A percentile compares a stretch with the other conserved stretches of the same genome.
phyloP scores from a whole-genome alignment of 345 rosid species.

The Populus simonii region DNA sequence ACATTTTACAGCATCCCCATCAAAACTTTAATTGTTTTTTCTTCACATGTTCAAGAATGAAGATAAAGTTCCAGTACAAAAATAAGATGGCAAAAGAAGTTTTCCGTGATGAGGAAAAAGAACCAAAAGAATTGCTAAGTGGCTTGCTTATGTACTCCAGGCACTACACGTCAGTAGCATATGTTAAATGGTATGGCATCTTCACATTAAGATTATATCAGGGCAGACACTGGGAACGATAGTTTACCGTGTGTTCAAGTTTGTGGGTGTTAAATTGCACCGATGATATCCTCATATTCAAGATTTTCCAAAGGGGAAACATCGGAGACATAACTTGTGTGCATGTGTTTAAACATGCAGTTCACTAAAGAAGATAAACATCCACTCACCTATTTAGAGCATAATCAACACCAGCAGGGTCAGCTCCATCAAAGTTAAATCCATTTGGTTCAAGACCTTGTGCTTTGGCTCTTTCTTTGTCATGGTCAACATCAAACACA shows the following conservation, averaged over 20 bases:
- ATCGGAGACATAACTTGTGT: background rate
- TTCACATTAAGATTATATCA: background rate
- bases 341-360: background rate
- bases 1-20: background rate
- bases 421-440: slow-evolving; percentile 84
- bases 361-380: background rate
- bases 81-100: background rate
- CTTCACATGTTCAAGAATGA: background rate
- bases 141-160: background rate
- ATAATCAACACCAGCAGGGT: slow-evolving; percentile 72
- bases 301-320: background rate
- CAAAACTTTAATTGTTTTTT: background rate
- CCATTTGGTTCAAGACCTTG: slow-evolving; percentile 92
- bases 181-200: background rate
- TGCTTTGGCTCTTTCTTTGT: slow-evolving; percentile 75
- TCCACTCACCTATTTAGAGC: slow-evolving; percentile 70
- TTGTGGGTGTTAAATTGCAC: background rate
- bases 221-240: background rate
- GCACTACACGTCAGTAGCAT: background rate
- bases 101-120: background rate
- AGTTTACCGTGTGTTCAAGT: background rate
- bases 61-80: background rate
- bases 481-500: slow-evolving; percentile 87
- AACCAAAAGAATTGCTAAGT: background rate
- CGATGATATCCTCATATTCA: background rate